A percentile compares a stretch with the other conserved stretches of the same genome.
Conservation (phyloP, 805 yeast genomes). For the Pichia insulana region DNA sequence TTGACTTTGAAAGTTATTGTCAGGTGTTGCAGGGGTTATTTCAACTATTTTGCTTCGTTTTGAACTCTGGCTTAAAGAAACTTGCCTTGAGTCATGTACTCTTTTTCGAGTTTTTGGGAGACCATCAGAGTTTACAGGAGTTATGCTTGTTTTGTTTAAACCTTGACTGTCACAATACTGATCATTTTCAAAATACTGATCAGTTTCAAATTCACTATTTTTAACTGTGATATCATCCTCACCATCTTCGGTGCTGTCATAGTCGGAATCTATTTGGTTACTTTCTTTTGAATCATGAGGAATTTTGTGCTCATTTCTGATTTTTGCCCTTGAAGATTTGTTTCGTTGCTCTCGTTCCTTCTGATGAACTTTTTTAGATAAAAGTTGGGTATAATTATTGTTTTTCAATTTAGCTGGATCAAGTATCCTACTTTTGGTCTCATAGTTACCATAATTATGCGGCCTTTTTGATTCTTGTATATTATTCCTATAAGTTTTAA, state of each 20-base stretch:
- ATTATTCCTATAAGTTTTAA: constrained; percentile 19
- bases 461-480: constrained; percentile 58
- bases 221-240: constrained; percentile 9
- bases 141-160: too few species aligned
- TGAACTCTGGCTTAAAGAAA: too few species aligned
- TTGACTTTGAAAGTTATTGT: not conserved
- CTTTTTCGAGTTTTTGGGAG: not conserved
- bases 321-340: too few species aligned
- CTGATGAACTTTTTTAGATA: too few species aligned
- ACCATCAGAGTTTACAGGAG: too few species aligned
- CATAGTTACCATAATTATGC: constrained; percentile 55
- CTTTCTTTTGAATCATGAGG: too few species aligned
- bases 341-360: too few species aligned
- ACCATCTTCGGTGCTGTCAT: constrained; percentile 6
- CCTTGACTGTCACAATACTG: not conserved
- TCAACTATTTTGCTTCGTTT: not conserved
- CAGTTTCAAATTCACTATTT: constrained; percentile 8
- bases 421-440: constrained; percentile 13
- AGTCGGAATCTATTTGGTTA: not conserved
- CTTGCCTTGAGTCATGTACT: not conserved
- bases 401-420: not conserved
- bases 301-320: too few species aligned
- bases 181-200: not conserved
- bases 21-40: not conserved
- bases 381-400: too few species aligned